These are phyloP conservation scores for Ceratocystis ficicola DNA, from an alignment of 2,329 filamentous ascomycete species.

Conservation along the genomic window DNA sequence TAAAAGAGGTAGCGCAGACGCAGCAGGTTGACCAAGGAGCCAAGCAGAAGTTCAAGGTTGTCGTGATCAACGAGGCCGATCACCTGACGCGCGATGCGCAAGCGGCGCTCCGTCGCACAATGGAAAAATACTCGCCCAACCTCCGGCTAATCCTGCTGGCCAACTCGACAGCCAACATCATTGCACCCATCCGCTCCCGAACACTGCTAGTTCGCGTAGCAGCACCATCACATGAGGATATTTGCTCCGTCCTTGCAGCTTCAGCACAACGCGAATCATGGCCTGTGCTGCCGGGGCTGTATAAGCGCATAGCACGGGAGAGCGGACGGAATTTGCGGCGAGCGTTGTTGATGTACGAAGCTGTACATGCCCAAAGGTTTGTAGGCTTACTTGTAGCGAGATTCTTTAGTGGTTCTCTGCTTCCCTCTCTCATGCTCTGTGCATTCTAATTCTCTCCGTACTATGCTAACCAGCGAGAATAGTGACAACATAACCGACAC, in stretches of 20 bases:
- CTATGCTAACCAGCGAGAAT: conserved; percentile 20
- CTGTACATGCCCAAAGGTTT: conserved; percentile 96
- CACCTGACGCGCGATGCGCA: conserved; percentile 89
- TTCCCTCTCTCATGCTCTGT: too few relatives aligned
- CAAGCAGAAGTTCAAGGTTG: conserved; percentile 90
- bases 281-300: conserved; percentile 61
- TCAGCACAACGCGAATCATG: conserved; percentile 71
- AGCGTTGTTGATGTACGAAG: conserved; percentile 92
- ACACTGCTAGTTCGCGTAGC: conserved; percentile 85
- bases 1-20: conserved; percentile 97
- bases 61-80: conserved; percentile 98
- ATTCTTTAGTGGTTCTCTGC: not conserved
- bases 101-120: conserved; percentile 83
- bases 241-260: conserved; percentile 60
- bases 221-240: conserved; percentile 75
- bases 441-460: not conserved
- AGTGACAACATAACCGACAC: conserved; percentile 83
- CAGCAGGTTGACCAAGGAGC: conserved; percentile 94
- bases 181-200: conserved; percentile 89
- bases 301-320: conserved; percentile 75
- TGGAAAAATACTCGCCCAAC: conserved; percentile 99
- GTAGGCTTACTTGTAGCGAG: conserved; percentile 27
- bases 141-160: conserved; percentile 81
- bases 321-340: conserved; percentile 82
- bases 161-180: conserved; percentile 96